Conservation (phyloP, 495 filamentous ascomycete species). For the Podospora sp. region DNA sequence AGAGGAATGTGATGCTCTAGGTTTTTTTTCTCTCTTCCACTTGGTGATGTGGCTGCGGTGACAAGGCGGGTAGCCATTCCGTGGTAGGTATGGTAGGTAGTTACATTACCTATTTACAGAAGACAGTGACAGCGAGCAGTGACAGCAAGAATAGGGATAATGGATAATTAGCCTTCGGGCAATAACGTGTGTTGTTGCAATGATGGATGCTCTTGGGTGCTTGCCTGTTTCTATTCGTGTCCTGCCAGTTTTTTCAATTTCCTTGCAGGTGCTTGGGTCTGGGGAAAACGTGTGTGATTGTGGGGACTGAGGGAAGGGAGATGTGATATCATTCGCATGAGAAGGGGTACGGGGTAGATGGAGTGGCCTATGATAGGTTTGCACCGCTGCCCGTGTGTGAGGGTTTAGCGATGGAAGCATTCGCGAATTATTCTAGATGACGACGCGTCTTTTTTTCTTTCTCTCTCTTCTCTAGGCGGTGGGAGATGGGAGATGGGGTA, state of each 20-base stretch:
- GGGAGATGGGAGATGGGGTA: neutral
- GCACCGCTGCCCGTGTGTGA: neutral
- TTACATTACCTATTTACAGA: neutral
- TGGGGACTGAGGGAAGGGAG: neutral
- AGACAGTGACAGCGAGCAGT: no score
- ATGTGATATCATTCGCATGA: neutral
- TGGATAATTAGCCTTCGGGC: neutral
- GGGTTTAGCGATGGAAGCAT: constrained; percentile 23
- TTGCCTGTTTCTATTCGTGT: neutral
- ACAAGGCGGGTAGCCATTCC: neutral
- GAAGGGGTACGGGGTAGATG: neutral
- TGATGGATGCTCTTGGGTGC: neutral
- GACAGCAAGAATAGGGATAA: no score
- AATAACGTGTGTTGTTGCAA: neutral
- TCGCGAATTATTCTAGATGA: constrained; percentile 25
- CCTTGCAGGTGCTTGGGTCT: neutral
- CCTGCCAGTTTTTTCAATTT: neutral
- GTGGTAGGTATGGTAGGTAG: neutral
- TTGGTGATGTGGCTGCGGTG: no score
- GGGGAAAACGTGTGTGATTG: neutral
- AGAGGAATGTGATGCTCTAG: neutral
- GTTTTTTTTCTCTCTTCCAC: neutral
- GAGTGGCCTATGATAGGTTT: neutral
- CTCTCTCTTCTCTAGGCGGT: neutral
- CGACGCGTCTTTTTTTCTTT: no score